Base-by-base conservation (phyloP, 192 early-diverging fungal genomes). In the Chytriomyces hyalinus region DNA sequence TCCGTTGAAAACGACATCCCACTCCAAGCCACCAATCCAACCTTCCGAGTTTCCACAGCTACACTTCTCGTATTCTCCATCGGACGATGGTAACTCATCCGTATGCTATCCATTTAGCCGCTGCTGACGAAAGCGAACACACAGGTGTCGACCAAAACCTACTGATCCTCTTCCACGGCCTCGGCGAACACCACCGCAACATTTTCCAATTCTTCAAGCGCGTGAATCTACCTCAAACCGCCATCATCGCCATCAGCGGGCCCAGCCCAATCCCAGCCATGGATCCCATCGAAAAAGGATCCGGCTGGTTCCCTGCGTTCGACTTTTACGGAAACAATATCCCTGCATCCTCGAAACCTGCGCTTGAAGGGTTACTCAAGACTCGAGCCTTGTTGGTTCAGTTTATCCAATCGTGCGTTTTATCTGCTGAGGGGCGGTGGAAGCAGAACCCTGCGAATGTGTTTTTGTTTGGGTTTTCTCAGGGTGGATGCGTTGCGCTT, bases 391-490 rank as follows among this genome's bases (percentile, higher is more conserved):
- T 82, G 4, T 59, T 93, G 8, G 28, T 78, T 17, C 71, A 75
- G 17, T 82, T 94, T 17, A 22, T 92, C 2, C 36, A 83, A 7
- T 80, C 87, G 45, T 69, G 83, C 51, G 77, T 88, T 6, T 61
- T 82, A 9, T 0, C 20, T 20, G 50, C 82, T 8, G 85, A 85
- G 66, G 77, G 57, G 15, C 50, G 68, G 48, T 61, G 65, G 62
- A 62, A 81, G n/a, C 90, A 84, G 73, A 61, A 68, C 0, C 67
- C 83, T 6, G 65, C 67, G 47, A 78, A 83, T 24, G 85, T 93
- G 44, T 86, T 89, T 51, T 65, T 94, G 4, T 88, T 94, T 80
- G 93, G 93, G 4, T 94, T 93, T 78, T 87, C 90, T 10, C 92
- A 94, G 57, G 93, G 93, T 48, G 93, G 85, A 3, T 79, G 83